Percentiles rank a stretch among this genome's conserved stretches.
phyloP scores from a whole-genome alignment of 352 stramenopile species.

The Thraustochytrium striatum region DNA sequence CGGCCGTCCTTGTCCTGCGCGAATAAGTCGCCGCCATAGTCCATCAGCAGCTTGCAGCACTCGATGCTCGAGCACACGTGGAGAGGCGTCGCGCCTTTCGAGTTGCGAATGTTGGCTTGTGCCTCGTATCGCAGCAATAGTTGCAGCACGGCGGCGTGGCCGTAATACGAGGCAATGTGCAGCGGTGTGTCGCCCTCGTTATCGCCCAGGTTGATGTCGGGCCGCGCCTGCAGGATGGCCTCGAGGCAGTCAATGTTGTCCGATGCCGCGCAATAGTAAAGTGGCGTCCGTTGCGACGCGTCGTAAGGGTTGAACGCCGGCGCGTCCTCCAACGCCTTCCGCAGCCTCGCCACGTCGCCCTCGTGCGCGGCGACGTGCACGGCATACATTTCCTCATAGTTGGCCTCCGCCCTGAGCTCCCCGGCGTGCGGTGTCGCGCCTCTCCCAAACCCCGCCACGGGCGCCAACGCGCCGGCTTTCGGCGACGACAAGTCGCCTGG shows the following conservation, averaged over 20 bases:
- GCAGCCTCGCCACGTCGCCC: not conserved
- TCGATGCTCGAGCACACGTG: conserved; percentile 22
- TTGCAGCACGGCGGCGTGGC: not conserved
- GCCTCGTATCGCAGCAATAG: conserved; percentile 3
- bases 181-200: conserved; percentile 15
- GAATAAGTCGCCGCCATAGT: conserved; percentile 14
- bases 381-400: conserved; percentile 4
- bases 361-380: conserved; percentile 39
- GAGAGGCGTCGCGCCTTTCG: conserved; percentile 13
- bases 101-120: conserved; percentile 22
- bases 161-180: conserved; percentile 28
- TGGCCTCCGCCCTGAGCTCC: conserved; percentile 3
- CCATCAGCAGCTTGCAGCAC: conserved; percentile 42
- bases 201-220: conserved; percentile 32
- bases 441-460: not conserved
- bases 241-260: conserved; percentile 16
- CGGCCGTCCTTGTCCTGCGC: conserved; percentile 1
- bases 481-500: not conserved
- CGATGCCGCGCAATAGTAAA: conserved; percentile 16
- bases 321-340: not conserved
- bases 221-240: not conserved
- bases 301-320: conserved; percentile 6
- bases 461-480: not conserved
- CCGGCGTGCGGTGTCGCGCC: not conserved
- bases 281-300: conserved; percentile 4